A percentile compares a stretch with the other conserved stretches of the same genome.
Evolutionary conservation across 306 rosid genomes (phyloP).

Genomic region (Dalbergia cochinchinensis): DNA sequence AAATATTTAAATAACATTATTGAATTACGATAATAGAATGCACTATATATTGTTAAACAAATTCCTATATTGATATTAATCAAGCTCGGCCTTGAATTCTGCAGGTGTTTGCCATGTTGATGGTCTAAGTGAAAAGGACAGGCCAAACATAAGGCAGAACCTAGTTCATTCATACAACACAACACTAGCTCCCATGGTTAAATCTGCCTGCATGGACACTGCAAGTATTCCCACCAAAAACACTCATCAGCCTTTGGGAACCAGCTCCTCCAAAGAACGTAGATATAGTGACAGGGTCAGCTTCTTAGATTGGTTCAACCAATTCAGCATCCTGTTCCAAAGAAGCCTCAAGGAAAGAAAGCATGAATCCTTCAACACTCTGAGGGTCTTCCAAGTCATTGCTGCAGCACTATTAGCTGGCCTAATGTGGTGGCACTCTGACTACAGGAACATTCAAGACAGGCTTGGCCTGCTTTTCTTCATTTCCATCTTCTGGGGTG

Average conservation of each 20-base stretch:
- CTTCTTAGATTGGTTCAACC: constrained; percentile 72
- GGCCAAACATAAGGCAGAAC: constrained; percentile 70
- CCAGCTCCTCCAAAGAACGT: constrained; percentile 41
- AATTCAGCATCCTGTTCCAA: constrained; percentile 70
- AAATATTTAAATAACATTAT: too few relatives aligned
- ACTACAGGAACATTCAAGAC: constrained; percentile 72
- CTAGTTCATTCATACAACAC: constrained; percentile 80
- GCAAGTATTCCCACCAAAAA: constrained; percentile 45
- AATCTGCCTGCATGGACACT: constrained; percentile 65
- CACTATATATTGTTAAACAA: background rate
- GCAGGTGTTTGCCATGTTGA: constrained; percentile 81
- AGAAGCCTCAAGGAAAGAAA: constrained; percentile 91
- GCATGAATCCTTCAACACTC: constrained; percentile 81
- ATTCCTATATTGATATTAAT: constrained; percentile 14
- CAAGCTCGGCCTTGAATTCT: constrained; percentile 40
- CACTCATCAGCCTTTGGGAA: constrained; percentile 19
- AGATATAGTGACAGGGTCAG: constrained; percentile 39
- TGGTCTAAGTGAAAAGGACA: constrained; percentile 63
- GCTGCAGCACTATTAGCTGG: constrained; percentile 80
- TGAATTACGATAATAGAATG: background rate
- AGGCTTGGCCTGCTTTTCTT: constrained; percentile 93
- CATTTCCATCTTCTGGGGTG: constrained; percentile 95
- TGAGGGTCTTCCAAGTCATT: constrained; percentile 76
- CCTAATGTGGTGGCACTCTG: constrained; percentile 95
- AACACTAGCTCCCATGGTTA: constrained; percentile 73